A percentile compares a stretch with the other conserved stretches of the same genome.
Evolutionary conservation across 352 stramenopile genomes (phyloP).

Genomic region (Globisporangium acanthophoron): DNA sequence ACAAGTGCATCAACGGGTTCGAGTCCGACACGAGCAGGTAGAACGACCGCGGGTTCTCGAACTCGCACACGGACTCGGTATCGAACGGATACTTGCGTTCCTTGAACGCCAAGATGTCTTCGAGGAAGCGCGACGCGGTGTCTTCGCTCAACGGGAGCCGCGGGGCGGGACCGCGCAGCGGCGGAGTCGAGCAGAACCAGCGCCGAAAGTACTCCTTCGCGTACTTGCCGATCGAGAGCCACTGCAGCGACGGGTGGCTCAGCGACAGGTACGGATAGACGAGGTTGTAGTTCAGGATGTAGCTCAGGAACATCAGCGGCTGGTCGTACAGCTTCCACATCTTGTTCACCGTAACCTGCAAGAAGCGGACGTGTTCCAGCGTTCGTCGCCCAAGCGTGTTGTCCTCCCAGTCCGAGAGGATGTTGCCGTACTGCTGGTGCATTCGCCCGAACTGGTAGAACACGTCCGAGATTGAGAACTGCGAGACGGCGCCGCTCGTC

Average conservation of each 20-base stretch:
- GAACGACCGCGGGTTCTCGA: conserved; percentile 68
- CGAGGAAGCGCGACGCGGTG: conserved; percentile 53
- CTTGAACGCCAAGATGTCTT: conserved; percentile 70
- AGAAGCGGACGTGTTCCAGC: conserved; percentile 49
- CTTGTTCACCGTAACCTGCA: conserved; percentile 53
- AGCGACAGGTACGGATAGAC: conserved; percentile 36
- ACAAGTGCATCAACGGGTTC: conserved; percentile 70
- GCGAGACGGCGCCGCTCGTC: conserved; percentile 21
- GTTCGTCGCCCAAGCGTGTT: conserved; percentile 35
- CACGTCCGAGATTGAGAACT: conserved; percentile 59
- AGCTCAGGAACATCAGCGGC: conserved; percentile 60
- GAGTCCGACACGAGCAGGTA: conserved; percentile 76
- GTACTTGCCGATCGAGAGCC: conserved; percentile 71
- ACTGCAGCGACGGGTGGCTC: conserved; percentile 52
- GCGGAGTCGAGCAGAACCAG: conserved; percentile 47
- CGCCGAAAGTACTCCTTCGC: conserved; percentile 68
- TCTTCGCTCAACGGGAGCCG: conserved; percentile 38
- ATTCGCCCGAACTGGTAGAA: conserved; percentile 80
- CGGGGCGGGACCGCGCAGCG: not conserved
- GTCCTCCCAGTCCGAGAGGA: conserved; percentile 68
- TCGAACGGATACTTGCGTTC: conserved; percentile 77
- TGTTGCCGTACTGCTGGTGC: conserved; percentile 65
- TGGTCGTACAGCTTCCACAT: conserved; percentile 79
- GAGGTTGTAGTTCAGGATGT: conserved; percentile 75
- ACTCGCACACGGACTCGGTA: conserved; percentile 61